Evolutionary conservation across 225 moss, liverwort and hornwort genomes (phyloP), one percentile per base, ranked within the genome.

Genomic region (Marchantia polymorpha): DNA sequence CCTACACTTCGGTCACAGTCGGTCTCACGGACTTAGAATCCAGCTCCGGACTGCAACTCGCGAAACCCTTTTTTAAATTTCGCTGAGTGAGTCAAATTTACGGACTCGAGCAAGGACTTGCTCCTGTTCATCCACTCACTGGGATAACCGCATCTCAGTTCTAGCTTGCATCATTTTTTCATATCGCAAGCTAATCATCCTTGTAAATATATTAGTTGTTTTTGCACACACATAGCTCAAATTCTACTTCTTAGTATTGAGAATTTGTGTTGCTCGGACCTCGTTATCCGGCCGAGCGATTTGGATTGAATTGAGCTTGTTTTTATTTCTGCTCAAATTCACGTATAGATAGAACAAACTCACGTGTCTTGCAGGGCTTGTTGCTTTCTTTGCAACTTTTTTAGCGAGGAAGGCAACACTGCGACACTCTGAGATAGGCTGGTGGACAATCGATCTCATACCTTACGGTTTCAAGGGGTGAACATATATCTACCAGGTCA

Each of bases 371-470:
- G 59, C 76, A 76, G 76, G 10, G 46, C 39, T 59, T 39, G 58
- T 76, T 67, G 50, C 47, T 77, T 64, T 27, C 64, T 50, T 72
- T 65, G 78, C 78, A 53, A 52, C 65, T 78, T 78, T 77, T 78
- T 30, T 0, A 78, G 78, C 78, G 64, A 78, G 54, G 16, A 27
- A 76, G 68, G 78, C 78, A 52, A 29, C 65, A 78, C 78, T 52
- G 67, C 50, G 67, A 47, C 17, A 53, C 15, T 48, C 26, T 52
- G 52, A 52, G 67, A n/a, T 65, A 64, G 4, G 51, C 78, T 63
- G 67, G 66, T 29, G 22, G 25, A 46, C 49, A 8, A 6, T 12
- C 66, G 64, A 51, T 52, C n/a, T 1, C 78, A 61, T 25, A 19
- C 60, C 25, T 6, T 59, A 59, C 16, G 52, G 30, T 66, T 29